phyloP scores from a whole-genome alignment of 2,329 filamentous ascomycete species.

The Neofusicoccum laricinum region DNA sequence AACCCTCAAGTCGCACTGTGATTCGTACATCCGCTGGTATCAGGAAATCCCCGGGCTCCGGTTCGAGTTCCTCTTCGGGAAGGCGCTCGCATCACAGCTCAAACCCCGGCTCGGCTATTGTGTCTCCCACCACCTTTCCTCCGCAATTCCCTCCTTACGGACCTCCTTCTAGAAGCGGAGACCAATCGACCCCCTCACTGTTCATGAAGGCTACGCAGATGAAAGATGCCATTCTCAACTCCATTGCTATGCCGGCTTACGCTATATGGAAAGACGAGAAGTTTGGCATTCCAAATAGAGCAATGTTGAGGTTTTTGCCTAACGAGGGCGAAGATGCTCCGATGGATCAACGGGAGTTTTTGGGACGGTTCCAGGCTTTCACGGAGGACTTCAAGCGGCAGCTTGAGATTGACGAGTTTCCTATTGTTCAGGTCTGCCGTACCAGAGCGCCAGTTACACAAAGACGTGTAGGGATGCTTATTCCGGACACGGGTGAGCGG shows the following conservation, averaged over 20 bases:
- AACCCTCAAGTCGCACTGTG: slow-evolving; percentile 37
- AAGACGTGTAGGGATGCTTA: slow-evolving; percentile 62
- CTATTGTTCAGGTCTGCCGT: slow-evolving; percentile 62
- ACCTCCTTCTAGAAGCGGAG: slow-evolving; percentile 56
- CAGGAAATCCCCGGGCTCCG: slow-evolving; percentile 35
- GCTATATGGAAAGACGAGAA: slow-evolving; percentile 80
- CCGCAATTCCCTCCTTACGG: slow-evolving; percentile 66
- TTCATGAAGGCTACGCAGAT: slow-evolving; percentile 71
- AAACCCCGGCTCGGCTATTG: slow-evolving; percentile 37
- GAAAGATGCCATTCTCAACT: slow-evolving; percentile 75
- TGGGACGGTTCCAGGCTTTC: slow-evolving; percentile 61
- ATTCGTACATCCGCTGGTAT: slow-evolving; percentile 40
- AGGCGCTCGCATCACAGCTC: slow-evolving; percentile 29
- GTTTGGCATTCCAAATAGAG: slow-evolving; percentile 70
- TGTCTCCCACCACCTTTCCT: slow-evolving; percentile 56
- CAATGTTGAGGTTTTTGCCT: slow-evolving; percentile 46
- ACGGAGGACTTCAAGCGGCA: slow-evolving; percentile 62
- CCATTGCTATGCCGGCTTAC: slow-evolving; percentile 69
- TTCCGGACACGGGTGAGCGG: slow-evolving; percentile 51
- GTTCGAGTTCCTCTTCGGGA: slow-evolving; percentile 38
- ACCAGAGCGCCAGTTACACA: slow-evolving; percentile 60
- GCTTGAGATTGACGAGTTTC: slow-evolving; percentile 60
- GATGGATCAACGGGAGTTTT: slow-evolving; percentile 49
- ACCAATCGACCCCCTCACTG: slow-evolving; percentile 60
- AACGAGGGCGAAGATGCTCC: slow-evolving; percentile 36